Base-by-base conservation (phyloP, 2,329 filamentous ascomycete species). In the Leptographium radiaticola region DNA sequence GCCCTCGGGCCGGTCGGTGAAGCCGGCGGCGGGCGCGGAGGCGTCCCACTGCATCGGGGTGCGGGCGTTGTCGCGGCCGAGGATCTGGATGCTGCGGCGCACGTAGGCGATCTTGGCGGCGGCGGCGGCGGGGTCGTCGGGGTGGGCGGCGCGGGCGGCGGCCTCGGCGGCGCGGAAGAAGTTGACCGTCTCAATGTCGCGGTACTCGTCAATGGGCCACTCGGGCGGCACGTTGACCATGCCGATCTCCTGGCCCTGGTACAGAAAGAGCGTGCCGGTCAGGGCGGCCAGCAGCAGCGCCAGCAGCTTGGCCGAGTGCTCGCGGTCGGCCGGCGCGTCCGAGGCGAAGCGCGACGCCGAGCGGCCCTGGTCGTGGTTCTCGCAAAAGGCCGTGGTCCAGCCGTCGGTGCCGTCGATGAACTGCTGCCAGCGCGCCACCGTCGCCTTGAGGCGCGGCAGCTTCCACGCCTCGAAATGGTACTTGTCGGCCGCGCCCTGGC, bases 1-100 rank as follows among this genome's bases (percentile, higher is more conserved):
- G 10, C 58, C 62, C 51, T 69, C 71, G 0, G 67, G 69, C 0
- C 68, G 58, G 53, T 68, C 65, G 8, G 80, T 81, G 68, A 87
- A 87, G 2, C 84, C 84, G 0, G 78, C 80, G 58, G 82, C 73
- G 1, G 70, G 64, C 42, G 55, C 55, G 0, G 68, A 67, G 0
- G 64, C 70, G 53, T 73, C 73, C 84, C 84, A 87, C 58, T 84
- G 81, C 69, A 88, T 79, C 0, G 84, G 84, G 4, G 80, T 75
- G n/a, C 84, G 73, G 10, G 81, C 75, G 62, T 87, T 79, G 63
- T 87, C 83, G 36, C 82, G 71, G 7, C 75, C 81, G 34, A 85
- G 74, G 55, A 75, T 71, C 58, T 81, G 75, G 51, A 86, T 68
- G 42, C 77, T 70, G 10, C 69, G 65, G 60, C 75, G 72, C 0